Conservation (phyloP, 345 rosid species). For the Noccaea bulbosa region DNA sequence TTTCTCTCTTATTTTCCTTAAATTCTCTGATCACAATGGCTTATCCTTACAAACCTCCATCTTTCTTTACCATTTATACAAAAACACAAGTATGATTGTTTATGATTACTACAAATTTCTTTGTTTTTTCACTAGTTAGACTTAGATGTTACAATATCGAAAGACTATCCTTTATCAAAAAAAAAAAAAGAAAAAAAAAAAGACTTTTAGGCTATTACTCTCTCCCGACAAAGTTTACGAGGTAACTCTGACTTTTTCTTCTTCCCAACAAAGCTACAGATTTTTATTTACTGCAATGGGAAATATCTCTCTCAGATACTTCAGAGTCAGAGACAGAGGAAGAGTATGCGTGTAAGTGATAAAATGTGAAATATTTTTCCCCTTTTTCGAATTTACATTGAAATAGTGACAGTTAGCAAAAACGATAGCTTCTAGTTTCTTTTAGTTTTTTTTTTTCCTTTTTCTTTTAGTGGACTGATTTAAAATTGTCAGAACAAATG, state of each 20-base stretch:
- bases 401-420: neutral
- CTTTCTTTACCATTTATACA: constrained; percentile 21
- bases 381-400: neutral
- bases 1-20: constrained; percentile 4
- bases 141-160: no score
- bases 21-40: neutral
- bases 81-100: neutral
- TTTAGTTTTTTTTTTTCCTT: neutral
- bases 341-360: constrained; percentile 32
- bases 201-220: neutral
- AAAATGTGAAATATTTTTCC: neutral
- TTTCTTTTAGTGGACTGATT: neutral
- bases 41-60: constrained; percentile 26
- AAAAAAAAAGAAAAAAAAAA: no score
- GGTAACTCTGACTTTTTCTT: constrained; percentile 37
- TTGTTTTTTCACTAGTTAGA: no score
- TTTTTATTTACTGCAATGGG: constrained; percentile 38
- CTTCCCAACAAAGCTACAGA: constrained; percentile 42
- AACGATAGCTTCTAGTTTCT: neutral
- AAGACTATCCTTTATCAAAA: no score
- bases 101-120: neutral
- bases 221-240: constrained; percentile 43
- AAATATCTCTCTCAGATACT: constrained; percentile 26
- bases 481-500: neutral
- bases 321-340: constrained; percentile 28